Conservation (phyloP, 305 asterid species). For the Fraxinus sp. region DNA sequence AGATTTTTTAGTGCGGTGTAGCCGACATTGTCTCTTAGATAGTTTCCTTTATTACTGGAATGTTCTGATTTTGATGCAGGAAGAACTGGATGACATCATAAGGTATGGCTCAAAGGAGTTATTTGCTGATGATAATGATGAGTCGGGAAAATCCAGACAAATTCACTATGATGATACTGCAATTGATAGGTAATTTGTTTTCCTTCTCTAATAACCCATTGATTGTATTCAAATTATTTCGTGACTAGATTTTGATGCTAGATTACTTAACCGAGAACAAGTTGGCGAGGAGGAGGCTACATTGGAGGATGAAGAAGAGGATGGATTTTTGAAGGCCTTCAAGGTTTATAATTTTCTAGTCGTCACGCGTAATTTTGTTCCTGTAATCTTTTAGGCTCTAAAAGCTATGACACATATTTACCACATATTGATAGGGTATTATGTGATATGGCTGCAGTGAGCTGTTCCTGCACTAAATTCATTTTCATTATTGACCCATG, state of each 20-base stretch:
- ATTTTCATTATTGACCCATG: slow-evolving; percentile 18
- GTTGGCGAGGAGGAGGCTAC: slow-evolving; percentile 76
- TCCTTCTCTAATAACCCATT: slow-evolving; percentile 11
- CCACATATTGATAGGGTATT: slow-evolving; percentile 9
- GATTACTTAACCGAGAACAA: slow-evolving; percentile 89
- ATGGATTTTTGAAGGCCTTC: slow-evolving; percentile 91
- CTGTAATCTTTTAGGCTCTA: not conserved
- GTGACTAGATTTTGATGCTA: slow-evolving; percentile 30
- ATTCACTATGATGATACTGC: slow-evolving; percentile 97
- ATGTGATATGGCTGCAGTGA: slow-evolving; percentile 12
- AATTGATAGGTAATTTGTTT: slow-evolving; percentile 67
- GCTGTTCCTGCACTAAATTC: slow-evolving; percentile 15
- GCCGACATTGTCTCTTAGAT: not conserved
- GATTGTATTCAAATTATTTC: slow-evolving; percentile 18
- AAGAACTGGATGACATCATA: slow-evolving; percentile 93
- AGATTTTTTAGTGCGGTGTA: not conserved
- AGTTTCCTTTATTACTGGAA: slow-evolving; percentile 24
- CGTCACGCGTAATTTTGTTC: not conserved
- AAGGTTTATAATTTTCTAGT: slow-evolving; percentile 54
- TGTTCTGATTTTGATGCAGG: slow-evolving; percentile 54
- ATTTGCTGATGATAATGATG: slow-evolving; percentile 91
- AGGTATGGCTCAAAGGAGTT: slow-evolving; percentile 95
- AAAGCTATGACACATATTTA: not conserved
- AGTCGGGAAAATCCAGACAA: slow-evolving; percentile 89
- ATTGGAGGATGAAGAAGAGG: slow-evolving; percentile 88